A percentile compares a stretch with the other conserved stretches of the same genome.
Evolutionary conservation across 2,329 filamentous ascomycete genomes (phyloP).

Genomic region (Kalmusia sp.): DNA sequence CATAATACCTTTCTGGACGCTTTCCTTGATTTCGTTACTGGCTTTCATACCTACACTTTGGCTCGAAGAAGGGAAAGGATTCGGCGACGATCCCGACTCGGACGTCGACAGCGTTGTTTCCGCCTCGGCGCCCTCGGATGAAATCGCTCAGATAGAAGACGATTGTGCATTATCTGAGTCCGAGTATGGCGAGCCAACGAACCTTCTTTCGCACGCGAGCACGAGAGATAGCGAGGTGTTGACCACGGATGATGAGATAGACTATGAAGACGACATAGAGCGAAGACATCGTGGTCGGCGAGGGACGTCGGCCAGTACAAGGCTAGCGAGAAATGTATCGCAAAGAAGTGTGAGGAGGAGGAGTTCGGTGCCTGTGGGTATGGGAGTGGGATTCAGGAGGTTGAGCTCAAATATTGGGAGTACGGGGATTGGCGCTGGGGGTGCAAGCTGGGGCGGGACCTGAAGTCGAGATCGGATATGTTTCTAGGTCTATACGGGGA

Average conservation of each 20-base stretch:
- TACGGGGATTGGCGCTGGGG: slow-evolving; percentile 42
- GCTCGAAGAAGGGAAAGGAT: slow-evolving; percentile 76
- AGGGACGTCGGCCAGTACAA: slow-evolving; percentile 21
- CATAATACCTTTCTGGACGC: slow-evolving; percentile 80
- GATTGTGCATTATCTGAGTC: slow-evolving; percentile 40
- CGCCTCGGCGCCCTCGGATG: slow-evolving; percentile 10
- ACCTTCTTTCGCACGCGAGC: slow-evolving; percentile 43
- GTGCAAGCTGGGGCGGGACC: slow-evolving; percentile 43
- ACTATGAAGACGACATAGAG: slow-evolving; percentile 11
- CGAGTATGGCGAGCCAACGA: slow-evolving; percentile 47
- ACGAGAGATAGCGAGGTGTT: slow-evolving; percentile 35
- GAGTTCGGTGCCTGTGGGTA: slow-evolving; percentile 54
- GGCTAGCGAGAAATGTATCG: slow-evolving; percentile 30
- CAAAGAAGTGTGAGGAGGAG: slow-evolving; percentile 45
- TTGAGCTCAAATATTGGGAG: slow-evolving; percentile 55
- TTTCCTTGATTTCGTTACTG: slow-evolving; percentile 68
- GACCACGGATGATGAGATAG: slow-evolving; percentile 31
- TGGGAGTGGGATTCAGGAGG: slow-evolving; percentile 53
- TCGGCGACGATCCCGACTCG: slow-evolving; percentile 52
- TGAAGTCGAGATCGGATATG: slow-evolving; percentile 1
- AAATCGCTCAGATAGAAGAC: background rate
- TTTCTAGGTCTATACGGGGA: background rate
- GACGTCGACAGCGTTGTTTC: slow-evolving; percentile 42
- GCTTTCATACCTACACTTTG: slow-evolving; percentile 77
- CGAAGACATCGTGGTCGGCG: slow-evolving; percentile 13